Percentiles rank a stretch among this genome's conserved stretches.
Conservation (phyloP, 2,329 filamentous ascomycete species). For the Aspergillus sojae region DNA sequence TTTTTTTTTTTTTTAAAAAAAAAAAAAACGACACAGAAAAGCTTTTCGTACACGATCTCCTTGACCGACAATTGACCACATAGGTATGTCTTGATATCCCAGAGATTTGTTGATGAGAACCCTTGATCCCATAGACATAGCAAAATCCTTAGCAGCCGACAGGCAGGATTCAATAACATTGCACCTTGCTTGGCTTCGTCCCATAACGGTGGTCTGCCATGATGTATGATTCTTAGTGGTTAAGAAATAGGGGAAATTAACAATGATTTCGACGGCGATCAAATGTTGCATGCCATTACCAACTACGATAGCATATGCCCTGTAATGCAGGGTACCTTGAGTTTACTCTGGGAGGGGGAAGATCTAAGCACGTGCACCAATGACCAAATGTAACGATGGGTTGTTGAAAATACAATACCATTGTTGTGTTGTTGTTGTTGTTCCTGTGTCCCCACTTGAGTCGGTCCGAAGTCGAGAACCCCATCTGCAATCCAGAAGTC, state of each 20-base stretch:
- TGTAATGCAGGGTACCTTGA: not conserved
- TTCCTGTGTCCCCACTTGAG: slow-evolving; percentile 2
- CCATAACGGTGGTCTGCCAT: not conserved
- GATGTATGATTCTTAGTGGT: not conserved
- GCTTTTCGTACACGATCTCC: not conserved
- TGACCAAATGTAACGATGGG: not conserved
- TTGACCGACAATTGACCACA: not conserved
- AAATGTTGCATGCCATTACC: not conserved
- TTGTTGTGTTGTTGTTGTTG: not conserved
- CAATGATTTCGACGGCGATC: not conserved
- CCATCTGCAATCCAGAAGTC: not conserved
- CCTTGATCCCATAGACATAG: not conserved
- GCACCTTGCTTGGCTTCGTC: not conserved
- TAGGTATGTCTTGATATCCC: not conserved
- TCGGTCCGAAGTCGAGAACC: not conserved
- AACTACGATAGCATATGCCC: not conserved
- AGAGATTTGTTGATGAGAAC: not conserved
- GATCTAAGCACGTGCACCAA: not conserved
- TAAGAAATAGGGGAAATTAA: not conserved
- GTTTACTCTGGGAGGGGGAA: not conserved
- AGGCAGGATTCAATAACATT: not conserved
- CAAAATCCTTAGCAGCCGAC: not conserved
- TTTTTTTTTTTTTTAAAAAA: too few relatives aligned
- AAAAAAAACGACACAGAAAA: not conserved
- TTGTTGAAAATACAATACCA: not conserved